These are phyloP conservation scores for Phytophthora macrochlamydospora DNA, from an alignment of 352 stramenopile genomes.

Conservation along the genomic window DNA sequence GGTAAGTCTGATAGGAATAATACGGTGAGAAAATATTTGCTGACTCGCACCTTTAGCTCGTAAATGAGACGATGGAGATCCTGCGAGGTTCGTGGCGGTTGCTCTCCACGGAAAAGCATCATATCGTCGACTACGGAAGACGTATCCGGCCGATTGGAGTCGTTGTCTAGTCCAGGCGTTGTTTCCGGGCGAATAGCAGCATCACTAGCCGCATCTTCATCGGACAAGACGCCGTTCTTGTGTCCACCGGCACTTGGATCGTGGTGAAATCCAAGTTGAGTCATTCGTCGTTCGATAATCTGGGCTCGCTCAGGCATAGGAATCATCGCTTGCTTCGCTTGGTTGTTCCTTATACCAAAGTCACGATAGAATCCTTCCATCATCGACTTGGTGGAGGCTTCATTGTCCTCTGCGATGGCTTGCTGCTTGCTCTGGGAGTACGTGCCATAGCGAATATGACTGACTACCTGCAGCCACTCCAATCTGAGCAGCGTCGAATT, in stretches of 20 bases:
- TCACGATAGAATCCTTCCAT: slow-evolving; percentile 45
- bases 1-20: not conserved
- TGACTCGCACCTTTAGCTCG: slow-evolving; percentile 51
- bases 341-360: slow-evolving; percentile 26
- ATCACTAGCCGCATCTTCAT: slow-evolving; percentile 4
- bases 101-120: slow-evolving; percentile 20
- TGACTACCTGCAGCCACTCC: slow-evolving; percentile 61
- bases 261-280: slow-evolving; percentile 49
- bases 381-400: not conserved
- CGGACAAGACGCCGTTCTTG: not conserved
- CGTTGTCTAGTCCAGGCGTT: slow-evolving; percentile 6
- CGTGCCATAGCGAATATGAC: slow-evolving; percentile 45
- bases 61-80: slow-evolving; percentile 68
- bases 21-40: not conserved
- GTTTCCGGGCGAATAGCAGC: slow-evolving; percentile 19
- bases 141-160: not conserved
- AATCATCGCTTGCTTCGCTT: slow-evolving; percentile 2
- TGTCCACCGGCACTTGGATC: slow-evolving; percentile 18
- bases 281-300: slow-evolving; percentile 47
- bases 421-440: not conserved
- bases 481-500: slow-evolving; percentile 51
- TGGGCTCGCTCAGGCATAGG: slow-evolving; percentile 48
- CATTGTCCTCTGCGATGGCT: not conserved
- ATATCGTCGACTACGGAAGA: slow-evolving; percentile 28
- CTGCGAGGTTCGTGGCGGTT: slow-evolving; percentile 34